Conservation (phyloP, 108 stramenopile species). For the Poteriospumella lacustris region DNA sequence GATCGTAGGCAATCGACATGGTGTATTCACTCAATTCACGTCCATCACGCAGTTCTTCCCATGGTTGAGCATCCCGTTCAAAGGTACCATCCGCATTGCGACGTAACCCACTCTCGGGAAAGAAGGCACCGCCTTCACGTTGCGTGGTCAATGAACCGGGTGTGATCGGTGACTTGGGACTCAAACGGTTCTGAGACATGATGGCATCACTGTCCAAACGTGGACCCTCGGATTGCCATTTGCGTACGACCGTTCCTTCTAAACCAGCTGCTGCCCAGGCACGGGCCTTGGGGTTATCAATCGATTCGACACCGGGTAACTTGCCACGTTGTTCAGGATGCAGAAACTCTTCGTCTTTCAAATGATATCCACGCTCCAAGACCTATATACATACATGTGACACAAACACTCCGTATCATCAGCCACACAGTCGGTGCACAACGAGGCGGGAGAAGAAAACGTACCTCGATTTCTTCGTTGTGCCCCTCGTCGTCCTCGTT, state of each 20-base stretch:
- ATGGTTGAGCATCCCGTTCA: background rate
- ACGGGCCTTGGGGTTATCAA: background rate
- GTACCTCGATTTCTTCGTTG: too few species aligned
- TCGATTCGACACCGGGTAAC: conserved; percentile 23
- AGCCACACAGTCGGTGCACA: too few species aligned
- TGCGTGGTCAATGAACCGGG: background rate
- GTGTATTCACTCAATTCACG: background rate
- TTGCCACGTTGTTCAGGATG: conserved; percentile 32
- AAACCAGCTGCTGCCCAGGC: conserved; percentile 30
- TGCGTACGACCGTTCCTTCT: conserved; percentile 40
- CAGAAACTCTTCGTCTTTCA: conserved; percentile 25
- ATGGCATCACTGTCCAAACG: conserved; percentile 2
- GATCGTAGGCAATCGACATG: background rate
- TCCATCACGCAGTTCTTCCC: background rate
- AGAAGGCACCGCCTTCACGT: background rate
- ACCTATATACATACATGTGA: conserved; percentile 9
- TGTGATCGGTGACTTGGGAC: background rate
- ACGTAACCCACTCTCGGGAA: too few species aligned
- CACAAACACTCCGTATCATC: too few species aligned
- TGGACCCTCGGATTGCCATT: conserved; percentile 17
- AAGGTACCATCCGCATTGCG: too few species aligned
- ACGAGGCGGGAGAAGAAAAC: too few species aligned
- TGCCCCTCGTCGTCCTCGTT: too few species aligned
- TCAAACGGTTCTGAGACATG: too few species aligned
- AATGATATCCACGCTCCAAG: conserved; percentile 32